Evolutionary conservation across 805 yeast genomes (phyloP).

Genomic region (Schwanniomyces occidentalis): DNA sequence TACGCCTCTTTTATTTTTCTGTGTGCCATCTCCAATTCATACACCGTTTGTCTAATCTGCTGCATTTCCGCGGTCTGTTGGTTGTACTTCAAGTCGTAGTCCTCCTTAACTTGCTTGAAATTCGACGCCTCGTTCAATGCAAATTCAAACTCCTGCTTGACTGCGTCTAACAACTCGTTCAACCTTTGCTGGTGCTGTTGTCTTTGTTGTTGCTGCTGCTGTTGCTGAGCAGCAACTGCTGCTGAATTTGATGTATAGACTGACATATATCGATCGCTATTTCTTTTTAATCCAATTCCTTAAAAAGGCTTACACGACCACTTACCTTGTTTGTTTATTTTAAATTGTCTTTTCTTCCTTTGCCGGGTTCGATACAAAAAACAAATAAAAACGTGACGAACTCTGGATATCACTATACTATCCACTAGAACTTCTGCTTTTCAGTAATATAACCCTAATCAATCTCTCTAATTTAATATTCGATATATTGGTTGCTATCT

Average conservation of each 20-base stretch:
- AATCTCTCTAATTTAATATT: too few species aligned
- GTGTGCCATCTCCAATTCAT: constrained; percentile 91
- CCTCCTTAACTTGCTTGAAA: constrained; percentile 88
- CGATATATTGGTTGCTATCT: too few species aligned
- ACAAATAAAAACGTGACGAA: too few species aligned
- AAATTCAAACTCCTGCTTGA: constrained; percentile 86
- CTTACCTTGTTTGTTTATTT: too few species aligned
- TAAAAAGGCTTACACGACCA: too few species aligned
- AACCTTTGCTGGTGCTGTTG: constrained; percentile 49
- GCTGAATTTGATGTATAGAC: constrained; percentile 38
- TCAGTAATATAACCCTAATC: too few species aligned
- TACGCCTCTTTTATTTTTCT: constrained; percentile 93
- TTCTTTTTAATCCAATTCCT: background rate
- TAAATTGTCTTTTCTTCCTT: too few species aligned
- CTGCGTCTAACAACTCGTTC: constrained; percentile 85
- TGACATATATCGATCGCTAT: constrained; percentile 21
- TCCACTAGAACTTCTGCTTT: too few species aligned
- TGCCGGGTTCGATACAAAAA: too few species aligned
- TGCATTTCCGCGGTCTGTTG: constrained; percentile 94
- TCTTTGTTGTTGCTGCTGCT: constrained; percentile 28
- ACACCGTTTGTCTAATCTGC: constrained; percentile 90
- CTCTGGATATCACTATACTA: too few species aligned
- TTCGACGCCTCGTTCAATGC: constrained; percentile 83
- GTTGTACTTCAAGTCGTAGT: constrained; percentile 82
- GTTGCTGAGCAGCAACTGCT: constrained; percentile 22